phyloP scores from a whole-genome alignment of 352 stramenopile genomes.

The Phytophthora constricta region DNA sequence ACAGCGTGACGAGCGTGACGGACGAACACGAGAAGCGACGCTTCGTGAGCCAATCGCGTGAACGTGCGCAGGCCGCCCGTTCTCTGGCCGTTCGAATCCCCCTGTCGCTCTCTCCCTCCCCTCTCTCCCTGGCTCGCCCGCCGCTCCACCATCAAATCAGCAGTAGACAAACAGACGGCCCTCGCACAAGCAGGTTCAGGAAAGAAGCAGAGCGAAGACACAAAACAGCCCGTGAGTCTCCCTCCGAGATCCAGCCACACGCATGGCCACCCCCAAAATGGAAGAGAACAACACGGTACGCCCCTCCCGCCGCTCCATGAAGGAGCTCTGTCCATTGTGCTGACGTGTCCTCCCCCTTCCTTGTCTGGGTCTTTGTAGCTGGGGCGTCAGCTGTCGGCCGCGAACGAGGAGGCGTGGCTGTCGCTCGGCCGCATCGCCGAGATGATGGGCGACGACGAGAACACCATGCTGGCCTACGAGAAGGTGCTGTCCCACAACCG shows the following conservation, averaged over 20 bases:
- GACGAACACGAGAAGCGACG: conserved; percentile 50
- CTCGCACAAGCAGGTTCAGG: conserved; percentile 33
- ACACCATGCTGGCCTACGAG: conserved; percentile 89
- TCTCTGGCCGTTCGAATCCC: conserved; percentile 20
- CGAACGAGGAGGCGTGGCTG: conserved; percentile 87
- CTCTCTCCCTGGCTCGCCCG: conserved; percentile 28
- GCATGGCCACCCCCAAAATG: conserved; percentile 81
- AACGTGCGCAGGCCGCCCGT: too few relatives aligned
- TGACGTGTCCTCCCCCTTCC: too few relatives aligned
- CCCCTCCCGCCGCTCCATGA: too few relatives aligned
- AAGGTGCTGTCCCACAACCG: conserved; percentile 90
- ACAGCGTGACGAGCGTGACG: conserved; percentile 78
- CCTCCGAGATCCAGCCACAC: conserved; percentile 8
- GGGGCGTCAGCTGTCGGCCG: conserved; percentile 70
- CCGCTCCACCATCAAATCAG: conserved; percentile 41
- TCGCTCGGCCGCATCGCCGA: conserved; percentile 86
- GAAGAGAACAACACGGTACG: conserved; percentile 79
- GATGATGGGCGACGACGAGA: conserved; percentile 91
- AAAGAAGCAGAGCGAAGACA: conserved; percentile 7
- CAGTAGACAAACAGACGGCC: conserved; percentile 57
- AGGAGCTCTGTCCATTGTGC: too few relatives aligned
- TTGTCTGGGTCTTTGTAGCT: too few relatives aligned
- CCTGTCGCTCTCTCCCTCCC: conserved; percentile 37
- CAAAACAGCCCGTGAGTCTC: background rate
- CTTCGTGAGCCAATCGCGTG: too few relatives aligned